A percentile compares a stretch with the other conserved stretches of the same genome.
Evolutionary conservation across 2,329 filamentous ascomycete genomes (phyloP).

Genomic region (Aspergillus quadrilineatus): DNA sequence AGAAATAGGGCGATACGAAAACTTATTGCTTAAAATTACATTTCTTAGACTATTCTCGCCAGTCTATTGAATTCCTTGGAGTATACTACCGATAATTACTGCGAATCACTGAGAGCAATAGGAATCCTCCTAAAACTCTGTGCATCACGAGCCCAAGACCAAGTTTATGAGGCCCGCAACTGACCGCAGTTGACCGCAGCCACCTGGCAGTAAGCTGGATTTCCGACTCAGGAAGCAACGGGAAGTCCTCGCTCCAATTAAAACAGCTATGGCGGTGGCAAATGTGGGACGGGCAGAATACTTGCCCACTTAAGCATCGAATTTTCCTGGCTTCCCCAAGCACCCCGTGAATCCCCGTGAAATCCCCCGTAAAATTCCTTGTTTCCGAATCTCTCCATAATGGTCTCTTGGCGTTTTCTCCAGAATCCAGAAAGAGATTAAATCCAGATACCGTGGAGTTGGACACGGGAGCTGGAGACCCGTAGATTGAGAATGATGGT

Average conservation of each 20-base stretch:
- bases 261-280: slow-evolving; percentile 16
- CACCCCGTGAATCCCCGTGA: slow-evolving; percentile 9
- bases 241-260: slow-evolving; percentile 16
- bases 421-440: background rate
- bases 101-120: background rate
- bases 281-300: slow-evolving; percentile 18
- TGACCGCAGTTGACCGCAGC: too few species aligned
- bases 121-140: slow-evolving; percentile 2
- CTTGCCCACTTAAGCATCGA: background rate
- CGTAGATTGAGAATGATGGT: background rate
- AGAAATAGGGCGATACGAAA: too few species aligned
- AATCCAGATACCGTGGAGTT: background rate
- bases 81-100: background rate
- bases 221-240: background rate
- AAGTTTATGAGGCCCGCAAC: background rate
- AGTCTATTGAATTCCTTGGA: too few species aligned
- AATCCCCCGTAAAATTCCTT: slow-evolving; percentile 6
- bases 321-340: background rate
- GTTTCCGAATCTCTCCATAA: slow-evolving; percentile 2
- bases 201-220: background rate
- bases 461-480: background rate
- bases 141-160: slow-evolving; percentile 12
- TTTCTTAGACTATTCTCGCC: too few species aligned
- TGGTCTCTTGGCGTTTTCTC: background rate
- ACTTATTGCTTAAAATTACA: too few species aligned